Evolutionary conservation across 1,284 basidiomycete species (phyloP).

Genomic region (Sanghuangporus baumii): DNA sequence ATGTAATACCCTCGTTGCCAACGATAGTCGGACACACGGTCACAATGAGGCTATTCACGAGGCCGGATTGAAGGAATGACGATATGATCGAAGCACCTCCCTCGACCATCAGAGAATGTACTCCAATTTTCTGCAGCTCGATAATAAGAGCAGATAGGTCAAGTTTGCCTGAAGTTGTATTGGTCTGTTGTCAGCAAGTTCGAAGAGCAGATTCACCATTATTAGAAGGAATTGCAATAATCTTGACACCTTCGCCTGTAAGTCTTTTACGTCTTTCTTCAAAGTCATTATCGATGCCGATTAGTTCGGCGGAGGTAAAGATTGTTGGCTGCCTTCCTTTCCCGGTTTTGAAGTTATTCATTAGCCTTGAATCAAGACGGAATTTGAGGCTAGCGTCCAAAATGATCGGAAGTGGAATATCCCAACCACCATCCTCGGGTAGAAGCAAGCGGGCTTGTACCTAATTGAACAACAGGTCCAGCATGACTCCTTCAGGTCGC

Average conservation of each 20-base stretch:
- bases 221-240: slow-evolving; percentile 37
- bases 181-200: not conserved
- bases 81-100: slow-evolving; percentile 84
- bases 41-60: slow-evolving; percentile 72
- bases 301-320: slow-evolving; percentile 34
- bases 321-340: slow-evolving; percentile 74
- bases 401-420: slow-evolving; percentile 76
- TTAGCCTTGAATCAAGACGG: slow-evolving; percentile 63
- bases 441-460: slow-evolving; percentile 53
- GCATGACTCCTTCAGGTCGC: not conserved
- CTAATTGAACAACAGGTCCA: not conserved
- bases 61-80: slow-evolving; percentile 55
- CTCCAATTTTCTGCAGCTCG: slow-evolving; percentile 31
- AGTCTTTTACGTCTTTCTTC: slow-evolving; percentile 38
- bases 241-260: slow-evolving; percentile 47
- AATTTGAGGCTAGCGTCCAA: slow-evolving; percentile 76
- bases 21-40: slow-evolving; percentile 82
- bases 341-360: slow-evolving; percentile 58
- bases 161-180: slow-evolving; percentile 26
- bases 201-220: slow-evolving; percentile 25
- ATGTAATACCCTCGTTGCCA: slow-evolving; percentile 67
- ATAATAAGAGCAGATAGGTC: not conserved
- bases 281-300: slow-evolving; percentile 28
- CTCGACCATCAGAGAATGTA: slow-evolving; percentile 89
- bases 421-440: slow-evolving; percentile 29